These are phyloP conservation scores for Warburgia ugandensis DNA, from an alignment of 164 flowering plant genomes.

Conservation along the genomic window DNA sequence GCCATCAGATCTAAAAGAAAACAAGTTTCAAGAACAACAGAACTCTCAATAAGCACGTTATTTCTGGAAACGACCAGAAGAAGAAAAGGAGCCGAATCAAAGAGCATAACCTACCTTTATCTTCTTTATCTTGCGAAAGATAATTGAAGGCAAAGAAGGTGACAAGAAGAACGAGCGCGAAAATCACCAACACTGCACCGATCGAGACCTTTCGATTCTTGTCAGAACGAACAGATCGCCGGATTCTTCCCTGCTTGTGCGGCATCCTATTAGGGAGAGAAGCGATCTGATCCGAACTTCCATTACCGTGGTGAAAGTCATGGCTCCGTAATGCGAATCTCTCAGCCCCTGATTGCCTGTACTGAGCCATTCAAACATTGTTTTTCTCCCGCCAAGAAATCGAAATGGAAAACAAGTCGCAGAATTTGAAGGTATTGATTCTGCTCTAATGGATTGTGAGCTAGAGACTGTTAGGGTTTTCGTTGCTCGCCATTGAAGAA, in stretches of 20 bases:
- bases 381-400: constrained; percentile 4
- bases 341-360: constrained; percentile 65
- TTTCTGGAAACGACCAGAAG: too few relatives aligned
- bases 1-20: neutral
- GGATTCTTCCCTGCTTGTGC: constrained; percentile 31
- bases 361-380: constrained; percentile 74
- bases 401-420: too few relatives aligned
- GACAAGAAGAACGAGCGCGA: constrained; percentile 40
- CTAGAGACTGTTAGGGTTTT: too few relatives aligned
- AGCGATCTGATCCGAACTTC: constrained; percentile 38
- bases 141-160: constrained; percentile 44
- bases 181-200: constrained; percentile 27
- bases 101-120: constrained; percentile 22
- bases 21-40: too few relatives aligned
- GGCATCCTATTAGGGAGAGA: constrained; percentile 44
- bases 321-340: constrained; percentile 23
- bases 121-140: constrained; percentile 39
- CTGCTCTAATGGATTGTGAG: too few relatives aligned
- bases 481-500: too few relatives aligned
- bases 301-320: constrained; percentile 18
- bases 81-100: constrained; percentile 7
- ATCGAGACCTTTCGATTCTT: constrained; percentile 33
- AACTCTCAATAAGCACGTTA: neutral
- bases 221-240: constrained; percentile 33
- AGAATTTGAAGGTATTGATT: too few relatives aligned